These are phyloP conservation scores for Hypoxylon crocopeplum DNA, from an alignment of 495 filamentous ascomycete species.

Conservation along the genomic window DNA sequence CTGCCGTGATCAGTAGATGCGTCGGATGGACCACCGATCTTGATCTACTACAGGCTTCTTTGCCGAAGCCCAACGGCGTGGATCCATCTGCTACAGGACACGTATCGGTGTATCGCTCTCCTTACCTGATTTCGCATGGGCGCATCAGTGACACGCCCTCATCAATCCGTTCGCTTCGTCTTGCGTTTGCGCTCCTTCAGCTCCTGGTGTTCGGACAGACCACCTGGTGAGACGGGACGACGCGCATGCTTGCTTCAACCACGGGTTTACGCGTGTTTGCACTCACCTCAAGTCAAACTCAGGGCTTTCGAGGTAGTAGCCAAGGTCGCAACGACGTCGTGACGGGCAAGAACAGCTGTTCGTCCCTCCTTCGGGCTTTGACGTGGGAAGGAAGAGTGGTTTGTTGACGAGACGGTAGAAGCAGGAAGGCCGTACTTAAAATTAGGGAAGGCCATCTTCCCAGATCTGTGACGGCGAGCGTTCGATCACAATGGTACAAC, in stretches of 20 bases:
- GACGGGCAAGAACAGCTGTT: slow-evolving; percentile 16
- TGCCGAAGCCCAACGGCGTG: background rate
- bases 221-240: slow-evolving; percentile 10
- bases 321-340: background rate
- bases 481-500: background rate
- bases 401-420: background rate
- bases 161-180: too few relatives aligned
- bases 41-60: slow-evolving; percentile 13
- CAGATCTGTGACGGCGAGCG: background rate
- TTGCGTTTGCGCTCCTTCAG: background rate
- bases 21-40: slow-evolving; percentile 30
- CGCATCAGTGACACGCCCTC: background rate
- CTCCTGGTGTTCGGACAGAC: background rate
- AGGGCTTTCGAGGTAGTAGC: background rate
- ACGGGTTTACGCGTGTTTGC: slow-evolving; percentile 2
- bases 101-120: slow-evolving; percentile 16
- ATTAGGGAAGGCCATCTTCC: too few relatives aligned
- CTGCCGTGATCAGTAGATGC: slow-evolving; percentile 2
- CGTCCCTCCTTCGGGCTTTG: slow-evolving; percentile 3
- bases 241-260: slow-evolving; percentile 12
- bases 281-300: background rate
- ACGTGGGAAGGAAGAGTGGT: background rate
- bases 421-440: background rate
- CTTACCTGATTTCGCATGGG: background rate
- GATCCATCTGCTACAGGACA: slow-evolving; percentile 1